Percentiles rank a stretch among this genome's conserved stretches.
Evolutionary conservation across 192 early-diverging fungal species (phyloP).

Genomic region (Haplosporangium gracile): DNA sequence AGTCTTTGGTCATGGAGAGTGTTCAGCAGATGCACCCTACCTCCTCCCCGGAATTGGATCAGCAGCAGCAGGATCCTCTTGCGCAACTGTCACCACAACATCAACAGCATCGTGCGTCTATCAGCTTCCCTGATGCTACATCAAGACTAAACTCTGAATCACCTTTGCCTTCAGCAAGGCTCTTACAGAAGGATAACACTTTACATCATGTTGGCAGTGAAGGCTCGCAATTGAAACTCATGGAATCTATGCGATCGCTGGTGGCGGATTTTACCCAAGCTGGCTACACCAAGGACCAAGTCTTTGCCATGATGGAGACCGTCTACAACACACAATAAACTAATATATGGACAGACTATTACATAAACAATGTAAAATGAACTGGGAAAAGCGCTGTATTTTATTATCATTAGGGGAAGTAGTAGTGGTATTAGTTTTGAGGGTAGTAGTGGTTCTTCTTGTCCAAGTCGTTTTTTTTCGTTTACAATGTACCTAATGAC

Average conservation of each 20-base stretch:
- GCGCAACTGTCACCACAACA: background rate
- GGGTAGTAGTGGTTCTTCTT: background rate
- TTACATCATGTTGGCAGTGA: no score
- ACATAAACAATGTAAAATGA: background rate
- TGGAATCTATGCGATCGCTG: slow-evolving; percentile 1
- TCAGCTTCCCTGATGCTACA: background rate
- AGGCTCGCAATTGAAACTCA: background rate
- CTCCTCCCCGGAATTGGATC: background rate
- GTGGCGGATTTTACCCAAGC: slow-evolving; percentile 1
- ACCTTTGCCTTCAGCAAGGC: background rate
- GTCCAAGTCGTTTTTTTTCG: background rate
- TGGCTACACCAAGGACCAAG: slow-evolving; percentile 31
- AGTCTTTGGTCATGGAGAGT: slow-evolving; percentile 18
- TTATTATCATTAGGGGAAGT: background rate
- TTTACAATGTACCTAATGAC: slow-evolving; percentile 57
- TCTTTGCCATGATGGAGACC: slow-evolving; percentile 19
- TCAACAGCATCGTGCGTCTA: background rate
- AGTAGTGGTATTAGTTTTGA: background rate
- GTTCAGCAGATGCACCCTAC: background rate
- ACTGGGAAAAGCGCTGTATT: background rate
- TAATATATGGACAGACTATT: background rate
- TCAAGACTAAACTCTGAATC: background rate
- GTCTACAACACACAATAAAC: background rate
- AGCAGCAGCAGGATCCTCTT: background rate
- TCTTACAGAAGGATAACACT: background rate